These are phyloP conservation scores for Stylonectria norvegica DNA, from an alignment of 2,329 filamentous ascomycete genomes.

Conservation along the genomic window DNA sequence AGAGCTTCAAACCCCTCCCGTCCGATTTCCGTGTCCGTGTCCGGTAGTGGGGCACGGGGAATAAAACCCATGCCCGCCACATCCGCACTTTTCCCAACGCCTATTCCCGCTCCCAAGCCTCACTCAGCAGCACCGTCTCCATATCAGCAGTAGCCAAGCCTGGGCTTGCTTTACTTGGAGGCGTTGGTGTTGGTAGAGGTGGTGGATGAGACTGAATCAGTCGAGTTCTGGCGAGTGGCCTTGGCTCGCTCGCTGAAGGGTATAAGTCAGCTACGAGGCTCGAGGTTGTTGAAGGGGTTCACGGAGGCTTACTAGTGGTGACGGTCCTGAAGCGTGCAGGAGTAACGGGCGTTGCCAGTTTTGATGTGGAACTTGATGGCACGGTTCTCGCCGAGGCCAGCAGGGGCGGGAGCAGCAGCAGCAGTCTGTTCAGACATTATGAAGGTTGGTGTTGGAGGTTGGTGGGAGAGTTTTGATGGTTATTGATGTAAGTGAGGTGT, in stretches of 20 bases:
- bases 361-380: conserved; percentile 47
- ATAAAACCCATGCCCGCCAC: too few relatives aligned
- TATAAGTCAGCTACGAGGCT: conserved; percentile 12
- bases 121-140: too few relatives aligned
- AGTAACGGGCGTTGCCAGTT: conserved; percentile 38
- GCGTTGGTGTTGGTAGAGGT: conserved; percentile 25
- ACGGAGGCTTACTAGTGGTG: conserved; percentile 38
- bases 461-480: too few relatives aligned
- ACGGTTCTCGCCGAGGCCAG: conserved; percentile 34
- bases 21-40: too few relatives aligned
- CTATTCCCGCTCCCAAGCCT: too few relatives aligned
- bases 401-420: conserved; percentile 16
- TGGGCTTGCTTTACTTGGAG: conserved; percentile 9
- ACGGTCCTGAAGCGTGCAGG: conserved; percentile 45
- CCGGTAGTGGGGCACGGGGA: too few relatives aligned
- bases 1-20: too few relatives aligned
- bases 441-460: too few relatives aligned
- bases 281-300: not conserved
- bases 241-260: conserved; percentile 38
- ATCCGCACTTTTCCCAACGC: too few relatives aligned
- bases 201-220: conserved; percentile 33
- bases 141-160: not conserved
- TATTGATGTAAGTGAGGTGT: too few relatives aligned
- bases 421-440: conserved; percentile 21
- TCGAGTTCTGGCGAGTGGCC: conserved; percentile 35